phyloP scores from a whole-genome alignment of 148 eudicot genomes.

The Dysphania ambrosioides region DNA sequence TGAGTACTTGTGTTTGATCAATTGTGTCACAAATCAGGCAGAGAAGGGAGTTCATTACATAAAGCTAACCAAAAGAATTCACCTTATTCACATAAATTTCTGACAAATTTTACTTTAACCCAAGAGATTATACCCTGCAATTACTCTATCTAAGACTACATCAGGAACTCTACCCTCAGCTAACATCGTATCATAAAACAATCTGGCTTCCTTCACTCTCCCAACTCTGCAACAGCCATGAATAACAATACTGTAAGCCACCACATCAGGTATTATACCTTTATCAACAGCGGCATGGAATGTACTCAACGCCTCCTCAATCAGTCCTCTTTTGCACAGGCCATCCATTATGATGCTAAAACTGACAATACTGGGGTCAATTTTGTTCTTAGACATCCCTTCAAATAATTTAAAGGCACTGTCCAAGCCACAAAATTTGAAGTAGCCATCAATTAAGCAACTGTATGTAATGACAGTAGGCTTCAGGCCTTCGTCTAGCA shows the following conservation, averaged over 20 bases:
- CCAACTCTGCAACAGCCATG: slow-evolving; percentile 53
- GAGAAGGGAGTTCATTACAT: no score
- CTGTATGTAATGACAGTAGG: slow-evolving; percentile 62
- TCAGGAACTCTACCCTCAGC: slow-evolving; percentile 44
- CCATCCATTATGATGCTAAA: slow-evolving; percentile 65
- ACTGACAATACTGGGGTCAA: slow-evolving; percentile 55
- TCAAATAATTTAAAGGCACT: slow-evolving; percentile 49
- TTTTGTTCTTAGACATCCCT: slow-evolving; percentile 39
- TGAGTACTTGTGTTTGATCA: no score
- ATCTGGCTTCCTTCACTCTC: slow-evolving; percentile 37
- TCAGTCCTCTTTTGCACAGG: slow-evolving; percentile 52
- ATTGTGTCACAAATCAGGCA: no score
- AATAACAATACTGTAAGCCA: slow-evolving; percentile 56
- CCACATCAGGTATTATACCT: slow-evolving; percentile 50
- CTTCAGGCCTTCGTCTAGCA: slow-evolving; percentile 39
- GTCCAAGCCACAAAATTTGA: slow-evolving; percentile 29
- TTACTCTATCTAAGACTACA: slow-evolving; percentile 25
- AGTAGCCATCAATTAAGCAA: slow-evolving; percentile 53
- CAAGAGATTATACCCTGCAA: slow-evolving; percentile 32
- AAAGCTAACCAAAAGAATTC: no score
- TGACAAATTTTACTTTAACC: no score
- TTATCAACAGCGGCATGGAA: slow-evolving; percentile 37
- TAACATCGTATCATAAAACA: slow-evolving; percentile 39
- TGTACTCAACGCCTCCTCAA: slow-evolving; percentile 39
- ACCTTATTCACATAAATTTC: no score